Base-by-base conservation (phyloP, 148 eudicot species). In the Chenopodium formosanum region DNA sequence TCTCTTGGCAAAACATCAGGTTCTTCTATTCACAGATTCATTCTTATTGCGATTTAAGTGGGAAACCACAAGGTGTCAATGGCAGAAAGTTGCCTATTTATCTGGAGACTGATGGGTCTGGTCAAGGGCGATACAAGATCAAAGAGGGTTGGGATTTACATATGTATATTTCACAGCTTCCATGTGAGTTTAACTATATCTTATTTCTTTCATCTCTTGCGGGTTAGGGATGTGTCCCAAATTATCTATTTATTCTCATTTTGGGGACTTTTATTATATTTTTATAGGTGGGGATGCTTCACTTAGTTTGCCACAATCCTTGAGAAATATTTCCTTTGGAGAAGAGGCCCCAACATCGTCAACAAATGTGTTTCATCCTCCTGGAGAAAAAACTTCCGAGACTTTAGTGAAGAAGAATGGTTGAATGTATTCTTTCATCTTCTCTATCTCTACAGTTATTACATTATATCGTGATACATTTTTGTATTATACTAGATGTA, bases 121-220 rank as follows among this genome's bases (percentile, higher is more conserved):
- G 82, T 70, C 74, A 53, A 79, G 79, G 87, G 79, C 92, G 85
- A 79, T 90, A 85, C 89, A 88, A 79, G 84, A 56, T 95, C 82
- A 92, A 78, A 85, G 87, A 83, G 66, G 97, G 93, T 65, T 95
- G 93, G 95, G 85, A 88, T 79, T 88, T 93, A 31, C 99, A 95
- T 84, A 69, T 95, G 86, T 95, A 95, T 80, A 85, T 95, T 78
- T 95, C 99, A 20, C 99, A 95, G 82, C 85, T 93, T 77, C 99
- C 99, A 67, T 95, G 99, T 94, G 79, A 88, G 97, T 88, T 56
- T 58, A 47, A 60, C 34, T 70, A 46, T 74, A 34, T 8, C 74
- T 23, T 70, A 74, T 27, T 1, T 74, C 31, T 34, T 25, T 16
- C 62, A 40, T 71, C 67, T 29, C 32, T n/a, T 60, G 40, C 8